Evolutionary conservation across 2,329 filamentous ascomycete genomes (phyloP).

Genomic region (Venturia effusa): DNA sequence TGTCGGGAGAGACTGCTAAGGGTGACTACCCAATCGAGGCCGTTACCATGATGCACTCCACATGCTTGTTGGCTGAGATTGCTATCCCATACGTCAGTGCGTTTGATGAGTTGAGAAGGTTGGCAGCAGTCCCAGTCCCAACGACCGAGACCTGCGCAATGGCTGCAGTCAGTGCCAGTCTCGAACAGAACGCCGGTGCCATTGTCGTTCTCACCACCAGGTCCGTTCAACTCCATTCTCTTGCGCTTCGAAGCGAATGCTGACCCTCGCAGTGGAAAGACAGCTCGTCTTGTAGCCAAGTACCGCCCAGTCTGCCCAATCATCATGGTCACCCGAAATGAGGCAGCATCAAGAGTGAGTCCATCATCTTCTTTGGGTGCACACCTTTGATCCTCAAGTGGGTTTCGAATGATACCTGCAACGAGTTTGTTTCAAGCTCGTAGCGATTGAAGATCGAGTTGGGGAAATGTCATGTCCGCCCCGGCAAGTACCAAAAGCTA

Average conservation of each 20-base stretch:
- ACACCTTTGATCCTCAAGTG: slow-evolving; percentile 4
- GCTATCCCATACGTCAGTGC: slow-evolving; percentile 94
- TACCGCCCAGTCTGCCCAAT: slow-evolving; percentile 98
- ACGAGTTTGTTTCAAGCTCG: not conserved
- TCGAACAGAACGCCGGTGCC: slow-evolving; percentile 92
- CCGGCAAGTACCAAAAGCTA: not conserved
- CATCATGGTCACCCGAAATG: slow-evolving; percentile 94
- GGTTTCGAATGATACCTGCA: not conserved
- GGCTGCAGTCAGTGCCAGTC: slow-evolving; percentile 87
- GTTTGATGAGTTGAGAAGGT: slow-evolving; percentile 85
- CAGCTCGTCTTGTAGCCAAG: slow-evolving; percentile 91
- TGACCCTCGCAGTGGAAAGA: slow-evolving; percentile 56
- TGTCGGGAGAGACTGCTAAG: slow-evolving; percentile 98
- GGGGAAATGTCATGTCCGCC: not conserved
- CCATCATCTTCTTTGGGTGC: not conserved
- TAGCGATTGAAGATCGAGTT: not conserved
- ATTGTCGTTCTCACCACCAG: slow-evolving; percentile 94
- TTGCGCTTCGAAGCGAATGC: slow-evolving; percentile 10
- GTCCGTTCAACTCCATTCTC: slow-evolving; percentile 29
- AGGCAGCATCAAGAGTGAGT: slow-evolving; percentile 60
- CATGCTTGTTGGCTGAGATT: slow-evolving; percentile 92
- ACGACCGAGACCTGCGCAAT: slow-evolving; percentile 93
- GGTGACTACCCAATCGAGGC: slow-evolving; percentile 87
- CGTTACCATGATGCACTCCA: slow-evolving; percentile 96
- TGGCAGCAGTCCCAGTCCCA: slow-evolving; percentile 72